Evolutionary conservation across 352 stramenopile species (phyloP).

Genomic region (Pythium pyrilobum): DNA sequence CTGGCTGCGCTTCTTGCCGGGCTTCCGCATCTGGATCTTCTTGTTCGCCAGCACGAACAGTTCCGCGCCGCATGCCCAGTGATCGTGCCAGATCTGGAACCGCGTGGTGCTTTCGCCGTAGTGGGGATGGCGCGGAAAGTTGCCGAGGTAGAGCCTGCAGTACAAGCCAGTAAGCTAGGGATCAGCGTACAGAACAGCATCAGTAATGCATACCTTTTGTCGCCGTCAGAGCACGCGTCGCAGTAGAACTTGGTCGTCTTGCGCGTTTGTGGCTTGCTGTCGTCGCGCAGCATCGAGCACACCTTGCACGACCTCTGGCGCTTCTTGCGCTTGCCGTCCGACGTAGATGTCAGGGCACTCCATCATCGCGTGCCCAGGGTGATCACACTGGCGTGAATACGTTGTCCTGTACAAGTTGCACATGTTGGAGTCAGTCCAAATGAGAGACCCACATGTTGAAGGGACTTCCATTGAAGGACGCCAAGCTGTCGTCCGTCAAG

Average conservation of each 20-base stretch:
- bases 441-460: background rate
- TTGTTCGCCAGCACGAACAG: background rate
- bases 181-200: background rate
- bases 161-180: background rate
- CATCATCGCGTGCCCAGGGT: background rate
- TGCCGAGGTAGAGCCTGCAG: slow-evolving; percentile 1
- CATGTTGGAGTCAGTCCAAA: background rate
- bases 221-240: background rate
- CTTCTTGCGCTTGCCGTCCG: background rate
- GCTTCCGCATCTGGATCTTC: background rate
- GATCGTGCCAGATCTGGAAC: slow-evolving; percentile 13
- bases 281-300: background rate
- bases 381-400: background rate
- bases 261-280: too few relatives aligned
- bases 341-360: background rate
- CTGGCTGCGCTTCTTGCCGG: background rate
- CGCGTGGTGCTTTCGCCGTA: background rate
- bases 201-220: background rate
- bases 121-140: background rate
- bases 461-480: background rate
- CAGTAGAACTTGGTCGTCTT: background rate
- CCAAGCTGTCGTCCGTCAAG: background rate
- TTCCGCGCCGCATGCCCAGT: background rate
- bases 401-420: background rate
- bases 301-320: slow-evolving; percentile 2